Evolutionary conservation across 768 basidiomycete genomes (phyloP).

Genomic region (Leccinum pellstonianum): DNA sequence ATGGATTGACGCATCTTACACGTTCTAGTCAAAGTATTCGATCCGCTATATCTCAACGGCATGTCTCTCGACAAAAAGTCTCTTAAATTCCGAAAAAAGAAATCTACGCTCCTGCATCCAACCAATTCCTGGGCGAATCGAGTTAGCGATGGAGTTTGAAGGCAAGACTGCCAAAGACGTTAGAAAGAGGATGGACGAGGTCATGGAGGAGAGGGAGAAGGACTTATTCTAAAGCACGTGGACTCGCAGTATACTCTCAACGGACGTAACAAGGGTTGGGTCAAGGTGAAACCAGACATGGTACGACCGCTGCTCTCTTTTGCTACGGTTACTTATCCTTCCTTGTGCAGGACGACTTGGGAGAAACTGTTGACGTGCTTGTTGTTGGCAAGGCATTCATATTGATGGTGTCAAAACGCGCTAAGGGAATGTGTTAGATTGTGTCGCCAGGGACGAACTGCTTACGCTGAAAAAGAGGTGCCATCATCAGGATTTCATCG

Average conservation of each 20-base stretch:
- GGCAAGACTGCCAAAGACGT: conserved; percentile 84
- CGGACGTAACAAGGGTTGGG: conserved; percentile 88
- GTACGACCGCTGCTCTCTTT: conserved; percentile 35
- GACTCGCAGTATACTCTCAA: conserved; percentile 79
- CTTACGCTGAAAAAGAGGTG: conserved; percentile 72
- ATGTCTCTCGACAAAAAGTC: conserved; percentile 71
- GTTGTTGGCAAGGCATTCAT: conserved; percentile 66
- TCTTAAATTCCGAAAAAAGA: conserved; percentile 70
- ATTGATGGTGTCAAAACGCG: neutral
- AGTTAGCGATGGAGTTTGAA: conserved; percentile 68
- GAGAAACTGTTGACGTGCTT: conserved; percentile 88
- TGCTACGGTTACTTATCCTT: conserved; percentile 1
- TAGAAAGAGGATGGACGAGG: conserved; percentile 70
- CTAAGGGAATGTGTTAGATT: conserved; percentile 45
- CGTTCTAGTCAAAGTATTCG: conserved; percentile 90
- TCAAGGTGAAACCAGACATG: conserved; percentile 92
- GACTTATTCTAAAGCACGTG: conserved; percentile 88
- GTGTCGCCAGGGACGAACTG: conserved; percentile 52
- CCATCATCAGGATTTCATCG: neutral
- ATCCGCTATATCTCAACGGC: conserved; percentile 88
- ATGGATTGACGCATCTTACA: neutral
- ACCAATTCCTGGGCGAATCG: conserved; percentile 74
- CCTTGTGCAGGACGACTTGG: conserved; percentile 72
- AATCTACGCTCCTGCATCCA: conserved; percentile 69
- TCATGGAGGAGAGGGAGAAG: conserved; percentile 87